Percentiles rank a stretch among this genome's conserved stretches.
Conservation (phyloP, 2,329 filamentous ascomycete genomes). For the Penicillium crustosum region DNA sequence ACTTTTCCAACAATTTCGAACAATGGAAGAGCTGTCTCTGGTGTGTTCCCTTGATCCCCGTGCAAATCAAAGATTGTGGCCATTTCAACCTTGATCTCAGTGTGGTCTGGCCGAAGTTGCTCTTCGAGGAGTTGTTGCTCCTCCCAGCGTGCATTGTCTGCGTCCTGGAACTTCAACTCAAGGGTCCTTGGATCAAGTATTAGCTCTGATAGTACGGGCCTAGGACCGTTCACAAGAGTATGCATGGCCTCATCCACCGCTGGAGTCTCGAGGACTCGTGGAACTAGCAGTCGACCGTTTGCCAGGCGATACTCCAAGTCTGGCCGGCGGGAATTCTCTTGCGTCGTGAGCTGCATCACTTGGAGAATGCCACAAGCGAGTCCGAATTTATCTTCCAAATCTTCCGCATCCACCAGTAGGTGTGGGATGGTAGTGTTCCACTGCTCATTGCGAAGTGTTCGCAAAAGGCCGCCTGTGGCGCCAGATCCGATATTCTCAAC, state of each 20-base stretch:
- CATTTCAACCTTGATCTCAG: slow-evolving; percentile 18
- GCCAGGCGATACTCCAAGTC: slow-evolving; percentile 18
- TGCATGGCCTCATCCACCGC: slow-evolving; percentile 18
- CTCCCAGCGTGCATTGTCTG: slow-evolving; percentile 10
- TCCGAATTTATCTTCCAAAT: slow-evolving; percentile 9
- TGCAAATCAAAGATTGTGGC: slow-evolving; percentile 16
- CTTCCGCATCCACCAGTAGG: slow-evolving; percentile 17
- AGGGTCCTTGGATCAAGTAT: slow-evolving; percentile 11
- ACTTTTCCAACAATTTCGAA: slow-evolving; percentile 17
- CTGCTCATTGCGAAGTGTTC: slow-evolving; percentile 28
- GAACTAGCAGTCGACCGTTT: slow-evolving; percentile 14
- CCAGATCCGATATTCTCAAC: slow-evolving; percentile 20
- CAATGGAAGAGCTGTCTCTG: slow-evolving; percentile 17
- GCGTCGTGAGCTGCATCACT: slow-evolving; percentile 18
- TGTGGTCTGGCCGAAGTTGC: slow-evolving; percentile 8
- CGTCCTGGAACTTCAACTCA: slow-evolving; percentile 13
- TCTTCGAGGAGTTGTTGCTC: slow-evolving; percentile 2
- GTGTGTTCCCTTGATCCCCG: slow-evolving; percentile 6
- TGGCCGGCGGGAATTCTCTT: slow-evolving; percentile 11
- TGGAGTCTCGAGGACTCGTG: slow-evolving; percentile 13
- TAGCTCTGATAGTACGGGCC: slow-evolving; percentile 12
- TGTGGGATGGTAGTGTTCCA: slow-evolving; percentile 22
- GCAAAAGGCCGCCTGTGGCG: slow-evolving; percentile 24
- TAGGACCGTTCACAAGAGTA: slow-evolving; percentile 16
- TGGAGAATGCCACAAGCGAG: slow-evolving; percentile 15